Conservation (phyloP, 495 filamentous ascomycete genomes). For the Choiromyces venosus region DNA sequence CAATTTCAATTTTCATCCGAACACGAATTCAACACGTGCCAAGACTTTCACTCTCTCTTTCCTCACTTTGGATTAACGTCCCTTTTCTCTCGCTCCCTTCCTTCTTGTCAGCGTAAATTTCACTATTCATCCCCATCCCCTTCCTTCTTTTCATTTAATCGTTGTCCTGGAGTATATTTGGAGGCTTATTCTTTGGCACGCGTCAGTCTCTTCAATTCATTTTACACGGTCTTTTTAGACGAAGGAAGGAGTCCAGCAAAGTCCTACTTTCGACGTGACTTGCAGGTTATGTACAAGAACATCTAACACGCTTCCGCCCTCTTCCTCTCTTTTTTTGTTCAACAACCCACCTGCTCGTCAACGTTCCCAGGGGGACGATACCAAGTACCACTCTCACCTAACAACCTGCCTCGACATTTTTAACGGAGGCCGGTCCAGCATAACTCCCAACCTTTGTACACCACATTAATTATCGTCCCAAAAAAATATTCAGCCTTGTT, state of each 20-base stretch:
- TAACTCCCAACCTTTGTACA: neutral
- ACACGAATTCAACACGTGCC: conserved; percentile 34
- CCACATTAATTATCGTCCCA: neutral
- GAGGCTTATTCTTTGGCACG: neutral
- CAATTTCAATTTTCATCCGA: neutral
- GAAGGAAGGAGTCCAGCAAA: neutral
- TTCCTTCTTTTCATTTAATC: conserved; percentile 31
- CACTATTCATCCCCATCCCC: conserved; percentile 14
- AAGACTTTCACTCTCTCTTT: conserved; percentile 12
- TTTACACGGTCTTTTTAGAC: neutral
- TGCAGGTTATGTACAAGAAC: neutral
- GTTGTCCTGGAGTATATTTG: conserved; percentile 10
- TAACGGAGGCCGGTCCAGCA: neutral
- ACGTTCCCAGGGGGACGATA: neutral
- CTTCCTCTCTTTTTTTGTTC: neutral
- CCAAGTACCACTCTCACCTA: neutral
- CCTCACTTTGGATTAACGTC: conserved; percentile 7
- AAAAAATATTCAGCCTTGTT: neutral
- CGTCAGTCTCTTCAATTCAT: conserved; percentile 3
- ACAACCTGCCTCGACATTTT: conserved; percentile 1
- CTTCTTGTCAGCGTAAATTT: conserved; percentile 10
- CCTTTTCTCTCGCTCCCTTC: conserved; percentile 30
- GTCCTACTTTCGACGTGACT: neutral
- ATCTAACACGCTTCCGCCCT: neutral
- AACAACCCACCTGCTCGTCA: neutral